Percentiles rank a stretch among this genome's conserved stretches.
These are phyloP conservation scores for Cymbopogon flexuosus DNA, from an alignment of 202 grass and related monocot genomes.

Conservation along the genomic window DNA sequence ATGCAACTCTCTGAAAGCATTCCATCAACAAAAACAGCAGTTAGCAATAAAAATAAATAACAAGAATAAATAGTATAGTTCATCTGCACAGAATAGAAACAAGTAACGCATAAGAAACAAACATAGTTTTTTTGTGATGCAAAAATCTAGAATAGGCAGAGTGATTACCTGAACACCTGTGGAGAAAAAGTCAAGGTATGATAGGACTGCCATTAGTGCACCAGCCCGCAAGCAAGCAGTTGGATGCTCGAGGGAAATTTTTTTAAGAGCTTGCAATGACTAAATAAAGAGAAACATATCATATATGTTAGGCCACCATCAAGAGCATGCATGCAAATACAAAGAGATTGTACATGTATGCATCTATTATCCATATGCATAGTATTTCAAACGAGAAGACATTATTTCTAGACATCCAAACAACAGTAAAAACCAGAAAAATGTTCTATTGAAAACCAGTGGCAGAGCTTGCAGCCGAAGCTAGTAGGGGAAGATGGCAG, in stretches of 20 bases:
- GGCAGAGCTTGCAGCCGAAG: neutral
- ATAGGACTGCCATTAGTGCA: constrained; percentile 88
- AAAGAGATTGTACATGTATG: neutral
- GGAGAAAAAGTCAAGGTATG: constrained; percentile 93
- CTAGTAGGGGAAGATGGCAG: neutral
- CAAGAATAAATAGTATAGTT: constrained; percentile 11
- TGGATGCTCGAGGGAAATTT: constrained; percentile 90
- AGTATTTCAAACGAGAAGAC: neutral
- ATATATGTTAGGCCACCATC: constrained; percentile 2
- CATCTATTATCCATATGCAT: neutral
- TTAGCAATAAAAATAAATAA: constrained; percentile 21
- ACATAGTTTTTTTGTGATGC: neutral
- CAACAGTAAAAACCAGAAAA: neutral
- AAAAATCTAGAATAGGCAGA: neutral
- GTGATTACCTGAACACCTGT: constrained; percentile 82
- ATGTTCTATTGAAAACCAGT: neutral
- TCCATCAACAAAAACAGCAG: constrained; percentile 24
- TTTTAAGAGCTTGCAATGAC: constrained; percentile 94
- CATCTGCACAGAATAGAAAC: neutral
- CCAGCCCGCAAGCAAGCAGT: constrained; percentile 89
- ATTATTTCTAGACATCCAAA: constrained; percentile 2
- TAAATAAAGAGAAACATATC: constrained; percentile 36
- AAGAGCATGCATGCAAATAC: constrained; percentile 1
- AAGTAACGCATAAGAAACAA: neutral
- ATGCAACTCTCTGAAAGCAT: constrained; percentile 64